Base-by-base conservation (phyloP, 1,139 yeast species). In the Eremothecium coryli region DNA sequence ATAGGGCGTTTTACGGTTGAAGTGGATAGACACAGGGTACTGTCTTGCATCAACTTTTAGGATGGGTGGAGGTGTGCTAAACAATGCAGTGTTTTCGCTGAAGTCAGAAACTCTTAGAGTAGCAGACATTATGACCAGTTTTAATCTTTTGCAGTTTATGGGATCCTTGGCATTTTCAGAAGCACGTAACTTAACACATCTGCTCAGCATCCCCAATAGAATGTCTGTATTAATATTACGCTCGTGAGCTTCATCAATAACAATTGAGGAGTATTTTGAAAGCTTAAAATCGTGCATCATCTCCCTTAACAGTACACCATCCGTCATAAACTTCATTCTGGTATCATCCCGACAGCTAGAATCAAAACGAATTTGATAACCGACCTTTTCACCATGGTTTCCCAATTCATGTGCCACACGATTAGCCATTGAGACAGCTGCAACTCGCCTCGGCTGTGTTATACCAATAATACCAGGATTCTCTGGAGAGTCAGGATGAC, bases 191-290 rank as follows among this genome's bases (percentile, higher is more conserved):
- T 71, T 75, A 42, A 85, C 70, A n/a, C 88, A 79, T 45, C 98
- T 74, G 50, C 95, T 84, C 36, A 90, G 64, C 78, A 90, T 82
- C 34, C 99, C 99, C 45, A 93, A 85, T 39, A 93, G 65, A 35
- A 93, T 88, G 61, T 93, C 99, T 0, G 99, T 93, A 51, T 90
- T 93, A 42, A 88, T 77, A 52, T 86, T 88, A 53, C 99, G 73
- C 57, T 93, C 98, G 57, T 93, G 99, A 0, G 99, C 99, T 60
- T 90, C 99, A 64, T 93, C 99, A 41, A 93, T 84, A 22, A 93
- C 71, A 28, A 93, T 68, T 1, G 82, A 78, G 1, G 96, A 85
- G 55, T 93, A 93, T 52, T 82, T 84, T 23, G 72, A 68, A 32
- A 93, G 65, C 44, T 79, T 61, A 45, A 90, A 80, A 50, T 93